phyloP scores from a whole-genome alignment of 495 filamentous ascomycete genomes.

The Bacidia rubella region DNA sequence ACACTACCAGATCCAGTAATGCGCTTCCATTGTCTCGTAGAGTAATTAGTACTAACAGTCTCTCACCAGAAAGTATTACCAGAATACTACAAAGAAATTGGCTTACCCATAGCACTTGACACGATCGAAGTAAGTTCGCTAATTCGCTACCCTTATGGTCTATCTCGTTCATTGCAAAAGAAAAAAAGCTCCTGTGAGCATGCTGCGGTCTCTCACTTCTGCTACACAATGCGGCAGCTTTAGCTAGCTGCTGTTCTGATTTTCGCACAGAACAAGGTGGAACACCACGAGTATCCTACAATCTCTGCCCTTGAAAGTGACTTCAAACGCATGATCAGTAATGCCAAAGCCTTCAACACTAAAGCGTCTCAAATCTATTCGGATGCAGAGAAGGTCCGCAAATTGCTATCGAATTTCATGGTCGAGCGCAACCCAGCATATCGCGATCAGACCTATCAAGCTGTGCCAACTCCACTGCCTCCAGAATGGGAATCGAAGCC shows the following conservation, averaged over 20 bases:
- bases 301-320: slow-evolving; percentile 55
- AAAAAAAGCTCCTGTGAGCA: no score
- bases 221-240: background rate
- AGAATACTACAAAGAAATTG: slow-evolving; percentile 62
- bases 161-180: background rate
- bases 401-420: slow-evolving; percentile 64
- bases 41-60: slow-evolving; percentile 3
- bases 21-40: background rate
- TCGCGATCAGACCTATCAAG: slow-evolving; percentile 42
- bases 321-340: slow-evolving; percentile 62
- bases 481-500: slow-evolving; percentile 18
- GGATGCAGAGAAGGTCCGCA: slow-evolving; percentile 63
- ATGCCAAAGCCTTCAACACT: slow-evolving; percentile 60
- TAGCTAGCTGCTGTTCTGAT: slow-evolving; percentile 1
- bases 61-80: slow-evolving; percentile 36
- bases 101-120: slow-evolving; percentile 62
- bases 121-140: slow-evolving; percentile 42
- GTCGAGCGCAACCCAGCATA: slow-evolving; percentile 62
- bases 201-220: background rate
- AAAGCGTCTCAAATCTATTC: slow-evolving; percentile 50
- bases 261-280: slow-evolving; percentile 40
- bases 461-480: slow-evolving; percentile 50
- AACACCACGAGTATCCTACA: slow-evolving; percentile 44
- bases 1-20: slow-evolving; percentile 43
- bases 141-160: background rate